These are phyloP conservation scores for Candida glaebosa DNA, from an alignment of 805 yeast species.

Conservation along the genomic window DNA sequence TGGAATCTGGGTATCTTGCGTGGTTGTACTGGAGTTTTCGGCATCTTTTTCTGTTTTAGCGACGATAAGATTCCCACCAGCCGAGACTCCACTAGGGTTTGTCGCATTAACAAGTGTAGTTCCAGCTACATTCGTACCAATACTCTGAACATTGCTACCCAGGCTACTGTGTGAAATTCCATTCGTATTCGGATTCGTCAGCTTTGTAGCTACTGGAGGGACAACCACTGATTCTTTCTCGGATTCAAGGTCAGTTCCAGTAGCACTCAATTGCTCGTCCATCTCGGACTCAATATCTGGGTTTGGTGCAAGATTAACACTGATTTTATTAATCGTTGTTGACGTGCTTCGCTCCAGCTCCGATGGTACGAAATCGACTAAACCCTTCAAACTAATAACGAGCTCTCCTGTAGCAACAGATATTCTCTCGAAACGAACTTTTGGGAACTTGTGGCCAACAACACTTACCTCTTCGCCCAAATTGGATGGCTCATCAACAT, in stretches of 20 bases:
- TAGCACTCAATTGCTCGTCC: background rate
- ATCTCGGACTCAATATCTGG: background rate
- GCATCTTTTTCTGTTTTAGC: conserved; percentile 6
- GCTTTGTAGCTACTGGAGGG: background rate
- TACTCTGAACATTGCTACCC: conserved; percentile 3
- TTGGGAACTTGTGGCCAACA: conserved; percentile 87
- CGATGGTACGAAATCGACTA: background rate
- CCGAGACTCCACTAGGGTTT: background rate
- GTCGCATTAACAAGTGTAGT: conserved; percentile 1
- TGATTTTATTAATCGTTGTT: background rate
- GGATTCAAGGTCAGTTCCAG: conserved; percentile 1
- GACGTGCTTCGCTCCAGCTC: background rate
- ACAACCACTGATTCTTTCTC: conserved; percentile 5
- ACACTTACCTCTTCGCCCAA: conserved; percentile 88
- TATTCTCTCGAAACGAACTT: conserved; percentile 78
- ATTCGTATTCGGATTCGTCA: conserved; percentile 2
- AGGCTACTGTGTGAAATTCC: background rate
- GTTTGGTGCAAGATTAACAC: background rate
- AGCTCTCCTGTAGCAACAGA: conserved; percentile 83
- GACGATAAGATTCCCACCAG: background rate
- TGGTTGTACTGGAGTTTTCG: conserved; percentile 1
- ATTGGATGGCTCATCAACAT: conserved; percentile 48
- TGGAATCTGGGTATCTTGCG: conserved; percentile 12
- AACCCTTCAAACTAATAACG: conserved; percentile 72
- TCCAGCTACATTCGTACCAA: background rate